phyloP scores from a whole-genome alignment of 805 yeast genomes.

The Yarrowia sp. region DNA sequence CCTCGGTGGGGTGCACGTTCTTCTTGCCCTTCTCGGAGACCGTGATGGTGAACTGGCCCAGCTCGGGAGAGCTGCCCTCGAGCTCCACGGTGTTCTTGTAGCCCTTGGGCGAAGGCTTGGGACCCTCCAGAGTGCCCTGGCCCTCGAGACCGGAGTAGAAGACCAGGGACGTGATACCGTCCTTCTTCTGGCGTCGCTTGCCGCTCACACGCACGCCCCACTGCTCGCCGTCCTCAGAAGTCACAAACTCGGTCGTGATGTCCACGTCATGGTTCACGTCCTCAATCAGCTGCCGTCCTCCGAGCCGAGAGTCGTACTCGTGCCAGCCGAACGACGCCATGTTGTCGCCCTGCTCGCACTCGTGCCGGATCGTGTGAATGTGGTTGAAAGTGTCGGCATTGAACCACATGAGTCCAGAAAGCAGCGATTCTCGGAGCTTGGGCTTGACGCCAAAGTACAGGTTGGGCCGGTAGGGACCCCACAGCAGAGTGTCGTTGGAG shows the following conservation, averaged over 20 bases:
- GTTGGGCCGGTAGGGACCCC: slow-evolving; percentile 95
- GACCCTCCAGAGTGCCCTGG: slow-evolving; percentile 40
- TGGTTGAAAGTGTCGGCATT: slow-evolving; percentile 58
- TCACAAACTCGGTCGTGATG: slow-evolving; percentile 71
- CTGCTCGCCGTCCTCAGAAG: slow-evolving; percentile 62
- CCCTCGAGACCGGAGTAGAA: slow-evolving; percentile 80
- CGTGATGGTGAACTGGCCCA: slow-evolving; percentile 62
- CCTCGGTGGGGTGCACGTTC: slow-evolving; percentile 44
- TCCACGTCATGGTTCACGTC: slow-evolving; percentile 65
- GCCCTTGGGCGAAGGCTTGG: slow-evolving; percentile 32
- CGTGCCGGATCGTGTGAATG: slow-evolving; percentile 61
- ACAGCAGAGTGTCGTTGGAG: slow-evolving; percentile 55
- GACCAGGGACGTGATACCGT: slow-evolving; percentile 55
- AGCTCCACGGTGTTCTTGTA: slow-evolving; percentile 40
- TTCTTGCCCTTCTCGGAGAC: slow-evolving; percentile 56
- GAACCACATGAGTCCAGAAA: slow-evolving; percentile 88
- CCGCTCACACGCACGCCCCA: slow-evolving; percentile 82
- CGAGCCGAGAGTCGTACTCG: slow-evolving; percentile 80
- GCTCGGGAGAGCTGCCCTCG: slow-evolving; percentile 56
- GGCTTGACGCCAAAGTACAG: slow-evolving; percentile 85
- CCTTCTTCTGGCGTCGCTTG: slow-evolving; percentile 42
- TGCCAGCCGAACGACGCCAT: slow-evolving; percentile 80
- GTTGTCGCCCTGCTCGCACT: slow-evolving; percentile 69
- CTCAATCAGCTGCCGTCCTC: slow-evolving; percentile 74
- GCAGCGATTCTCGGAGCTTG: slow-evolving; percentile 67